Evolutionary conservation across 1,284 basidiomycete genomes (phyloP).

Genomic region (Taiwanofungus camphoratus): DNA sequence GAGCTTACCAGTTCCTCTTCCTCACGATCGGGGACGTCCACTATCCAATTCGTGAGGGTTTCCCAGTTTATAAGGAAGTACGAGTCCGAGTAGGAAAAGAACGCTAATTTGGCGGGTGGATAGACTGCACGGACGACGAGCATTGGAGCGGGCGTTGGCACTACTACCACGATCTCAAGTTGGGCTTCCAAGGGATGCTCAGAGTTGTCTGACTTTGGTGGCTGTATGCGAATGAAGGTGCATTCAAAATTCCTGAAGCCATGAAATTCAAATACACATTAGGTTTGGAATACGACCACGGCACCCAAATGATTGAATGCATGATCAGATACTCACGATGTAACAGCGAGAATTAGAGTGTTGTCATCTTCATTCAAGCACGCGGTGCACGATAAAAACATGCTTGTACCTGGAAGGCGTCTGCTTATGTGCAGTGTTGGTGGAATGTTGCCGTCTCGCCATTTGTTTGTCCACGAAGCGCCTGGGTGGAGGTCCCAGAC

Average conservation of each 20-base stretch:
- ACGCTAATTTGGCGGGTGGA: constrained; percentile 22
- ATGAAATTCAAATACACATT: not conserved
- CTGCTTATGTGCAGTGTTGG: constrained; percentile 5
- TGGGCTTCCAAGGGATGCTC: not conserved
- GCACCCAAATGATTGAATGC: not conserved
- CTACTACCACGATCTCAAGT: constrained; percentile 3
- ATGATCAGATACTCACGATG: constrained; percentile 11
- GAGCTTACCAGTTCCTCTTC: constrained; percentile 27
- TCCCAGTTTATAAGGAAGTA: constrained; percentile 33
- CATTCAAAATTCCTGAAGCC: constrained; percentile 14
- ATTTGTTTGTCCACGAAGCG: not conserved
- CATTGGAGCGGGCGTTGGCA: constrained; percentile 17
- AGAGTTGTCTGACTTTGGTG: not conserved
- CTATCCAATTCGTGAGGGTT: constrained; percentile 15
- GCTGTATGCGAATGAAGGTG: constrained; percentile 15
- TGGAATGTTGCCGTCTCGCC: not conserved
- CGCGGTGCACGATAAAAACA: constrained; percentile 27
- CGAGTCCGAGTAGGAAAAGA: constrained; percentile 25
- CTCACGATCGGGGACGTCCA: constrained; percentile 18
- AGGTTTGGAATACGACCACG: not conserved
- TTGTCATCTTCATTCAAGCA: constrained; percentile 18
- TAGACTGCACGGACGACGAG: constrained; percentile 32
- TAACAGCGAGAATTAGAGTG: constrained; percentile 16
- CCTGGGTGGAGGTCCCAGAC: constrained; percentile 24
- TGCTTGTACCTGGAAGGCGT: constrained; percentile 2